phyloP scores from a whole-genome alignment of 2,329 filamentous ascomycete species.

The Hirsutella rhossiliensis region DNA sequence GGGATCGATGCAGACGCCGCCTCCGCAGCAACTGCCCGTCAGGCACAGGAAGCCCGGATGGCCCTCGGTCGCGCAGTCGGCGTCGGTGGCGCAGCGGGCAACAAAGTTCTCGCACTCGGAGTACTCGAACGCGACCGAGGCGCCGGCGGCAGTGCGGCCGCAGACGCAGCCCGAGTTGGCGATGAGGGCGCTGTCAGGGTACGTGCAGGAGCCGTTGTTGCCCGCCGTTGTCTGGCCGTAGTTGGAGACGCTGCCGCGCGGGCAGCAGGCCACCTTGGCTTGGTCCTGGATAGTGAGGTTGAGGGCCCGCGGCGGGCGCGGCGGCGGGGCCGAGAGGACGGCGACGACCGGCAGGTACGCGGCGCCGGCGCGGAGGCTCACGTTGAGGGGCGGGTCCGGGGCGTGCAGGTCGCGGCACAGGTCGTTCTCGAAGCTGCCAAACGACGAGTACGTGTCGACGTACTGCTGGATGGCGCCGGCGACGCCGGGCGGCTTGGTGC shows the following conservation, averaged over 20 bases:
- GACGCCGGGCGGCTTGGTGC: conserved; percentile 4
- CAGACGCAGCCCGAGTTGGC: conserved; percentile 20
- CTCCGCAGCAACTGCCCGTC: conserved; percentile 22
- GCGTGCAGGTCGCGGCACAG: conserved; percentile 22
- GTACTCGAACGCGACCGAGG: conserved; percentile 18
- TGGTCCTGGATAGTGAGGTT: conserved; percentile 23
- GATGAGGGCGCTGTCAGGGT: conserved; percentile 18
- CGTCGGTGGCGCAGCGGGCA: conserved; percentile 11
- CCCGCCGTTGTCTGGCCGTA: conserved; percentile 1
- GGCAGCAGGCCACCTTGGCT: conserved; percentile 19
- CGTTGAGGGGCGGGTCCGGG: conserved; percentile 16
- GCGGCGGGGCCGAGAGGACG: conserved; percentile 15
- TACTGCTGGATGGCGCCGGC: conserved; percentile 18
- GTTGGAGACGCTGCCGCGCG: conserved; percentile 12
- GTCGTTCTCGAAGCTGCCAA: conserved; percentile 17
- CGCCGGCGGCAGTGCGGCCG: conserved; percentile 14
- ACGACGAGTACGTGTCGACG: conserved; percentile 17
- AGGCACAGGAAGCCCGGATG: conserved; percentile 17
- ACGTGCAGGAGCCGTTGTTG: conserved; percentile 11
- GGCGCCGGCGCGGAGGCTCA: conserved; percentile 20
- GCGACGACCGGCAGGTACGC: conserved; percentile 15
- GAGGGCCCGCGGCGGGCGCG: conserved; percentile 10
- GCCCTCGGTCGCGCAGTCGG: conserved; percentile 14
- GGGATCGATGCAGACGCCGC: conserved; percentile 23
- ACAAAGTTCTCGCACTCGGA: conserved; percentile 21